Percentiles rank a stretch among this genome's conserved stretches.
Evolutionary conservation across 176 grass and related monocot species (phyloP).

Genomic region (Oryza longistaminata): DNA sequence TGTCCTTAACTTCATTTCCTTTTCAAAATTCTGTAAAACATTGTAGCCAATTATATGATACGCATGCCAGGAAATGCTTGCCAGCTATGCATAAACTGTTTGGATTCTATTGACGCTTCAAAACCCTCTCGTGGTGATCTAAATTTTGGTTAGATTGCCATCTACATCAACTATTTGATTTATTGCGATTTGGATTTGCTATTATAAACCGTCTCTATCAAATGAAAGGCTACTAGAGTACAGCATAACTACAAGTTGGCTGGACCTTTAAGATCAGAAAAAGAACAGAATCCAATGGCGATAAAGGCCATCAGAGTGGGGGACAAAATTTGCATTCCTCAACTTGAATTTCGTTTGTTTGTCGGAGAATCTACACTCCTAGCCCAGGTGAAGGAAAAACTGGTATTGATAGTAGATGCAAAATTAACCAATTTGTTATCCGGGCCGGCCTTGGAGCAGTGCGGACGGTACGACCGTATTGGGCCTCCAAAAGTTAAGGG

Average conservation of each 20-base stretch:
- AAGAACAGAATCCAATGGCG: neutral
- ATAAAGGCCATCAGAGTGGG: slow-evolving; percentile 1
- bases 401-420: no score
- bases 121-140: neutral
- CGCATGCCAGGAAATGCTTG: slow-evolving; percentile 26
- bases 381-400: neutral
- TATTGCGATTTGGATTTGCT: neutral
- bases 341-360: neutral
- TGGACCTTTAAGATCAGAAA: neutral
- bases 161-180: neutral
- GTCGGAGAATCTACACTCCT: slow-evolving; percentile 3
- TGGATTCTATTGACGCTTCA: neutral
- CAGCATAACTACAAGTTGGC: neutral
- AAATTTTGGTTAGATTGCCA: neutral
- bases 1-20: neutral
- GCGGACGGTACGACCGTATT: no score
- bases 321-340: neutral
- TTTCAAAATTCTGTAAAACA: neutral
- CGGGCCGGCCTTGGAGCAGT: no score
- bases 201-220: neutral
- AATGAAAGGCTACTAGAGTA: neutral
- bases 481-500: no score
- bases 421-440: neutral
- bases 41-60: neutral
- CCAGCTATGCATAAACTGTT: slow-evolving; percentile 30